Evolutionary conservation across 371 early-diverging fungal species (phyloP), one percentile per base, ranked within the genome.

Genomic region (Mucor racemosus): DNA sequence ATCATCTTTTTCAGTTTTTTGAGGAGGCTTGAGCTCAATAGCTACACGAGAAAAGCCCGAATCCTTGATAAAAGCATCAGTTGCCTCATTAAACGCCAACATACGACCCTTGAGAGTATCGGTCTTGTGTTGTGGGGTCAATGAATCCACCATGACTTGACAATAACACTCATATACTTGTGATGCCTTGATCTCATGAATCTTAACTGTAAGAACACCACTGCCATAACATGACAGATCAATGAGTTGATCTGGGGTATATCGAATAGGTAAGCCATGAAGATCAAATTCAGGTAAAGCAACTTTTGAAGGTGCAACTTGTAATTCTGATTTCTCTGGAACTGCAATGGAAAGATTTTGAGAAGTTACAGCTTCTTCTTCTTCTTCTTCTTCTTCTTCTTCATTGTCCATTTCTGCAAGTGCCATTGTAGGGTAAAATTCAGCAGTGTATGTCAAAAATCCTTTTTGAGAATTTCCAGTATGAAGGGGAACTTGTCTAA

Each of bases 21-120:
- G 41, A 7, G 70, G 66, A 6, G 76, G 75, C 19, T 74, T 82
- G 41, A 89, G 60, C 42, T 80, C 71, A 42, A 89, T 77, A 1
- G 79, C 76, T 14, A 89, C 67, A 53, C 79, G 82, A n/a, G 88
- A 82, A 21, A 84, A 86, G 11, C 86, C 87, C 8, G 82, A 77
- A 46, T 89, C 90, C 63, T 88, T 88, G 36, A 89, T 74, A 65
- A 88, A 86, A 0, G 86, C 84, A 63, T 88, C 86, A 0, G 81
- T 73, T 4, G 62, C 70, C 58, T 76, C 77, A 15, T 77, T 72
- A 46, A 80, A 77, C 1, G 61, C 58, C n/a, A 83, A 54, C 6
- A 15, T 56, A 0, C 63, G 50, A 0, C 83, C 83, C 40, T 73
- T 73, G 10, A 76, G 26, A 2, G 60, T 58, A 0, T 72, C 60